These are phyloP conservation scores for Erigeron canadensis DNA, from an alignment of 129 eudicot genomes.

Conservation along the genomic window DNA sequence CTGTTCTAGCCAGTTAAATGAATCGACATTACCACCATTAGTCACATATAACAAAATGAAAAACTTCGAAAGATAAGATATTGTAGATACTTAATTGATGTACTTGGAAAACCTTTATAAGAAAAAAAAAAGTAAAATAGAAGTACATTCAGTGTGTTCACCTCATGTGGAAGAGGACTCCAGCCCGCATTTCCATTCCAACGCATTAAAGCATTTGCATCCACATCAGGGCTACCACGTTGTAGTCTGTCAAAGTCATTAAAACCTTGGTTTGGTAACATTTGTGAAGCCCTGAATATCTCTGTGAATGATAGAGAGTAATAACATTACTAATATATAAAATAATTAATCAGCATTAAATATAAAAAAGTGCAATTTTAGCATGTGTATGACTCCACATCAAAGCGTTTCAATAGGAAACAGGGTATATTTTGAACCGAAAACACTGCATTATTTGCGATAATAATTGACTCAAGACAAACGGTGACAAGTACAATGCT, in stretches of 20 bases:
- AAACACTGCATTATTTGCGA: slow-evolving; percentile 7
- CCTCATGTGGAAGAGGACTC: slow-evolving; percentile 72
- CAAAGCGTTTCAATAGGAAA: background rate
- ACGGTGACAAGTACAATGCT: background rate
- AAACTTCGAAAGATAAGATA: background rate
- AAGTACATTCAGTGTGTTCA: slow-evolving; percentile 27
- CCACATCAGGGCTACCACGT: slow-evolving; percentile 76
- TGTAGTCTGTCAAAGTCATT: slow-evolving; percentile 73
- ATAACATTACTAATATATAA: background rate
- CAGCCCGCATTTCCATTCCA: slow-evolving; percentile 67
- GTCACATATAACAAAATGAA: slow-evolving; percentile 2
- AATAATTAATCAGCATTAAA: slow-evolving; percentile 4
- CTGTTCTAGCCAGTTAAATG: background rate
- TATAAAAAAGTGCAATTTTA: background rate
- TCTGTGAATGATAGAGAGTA: slow-evolving; percentile 41
- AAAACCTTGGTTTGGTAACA: slow-evolving; percentile 62
- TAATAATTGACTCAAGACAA: background rate
- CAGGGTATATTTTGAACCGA: background rate
- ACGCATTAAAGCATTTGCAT: slow-evolving; percentile 48
- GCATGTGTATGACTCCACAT: slow-evolving; percentile 3
- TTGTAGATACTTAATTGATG: background rate
- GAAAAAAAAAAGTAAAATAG: background rate
- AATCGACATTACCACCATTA: background rate
- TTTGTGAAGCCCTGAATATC: slow-evolving; percentile 62
- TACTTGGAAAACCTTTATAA: background rate